A percentile compares a stretch with the other conserved stretches of the same genome.
Conservation (phyloP, 371 early-diverging fungal species). For the Globomyces sp. region DNA sequence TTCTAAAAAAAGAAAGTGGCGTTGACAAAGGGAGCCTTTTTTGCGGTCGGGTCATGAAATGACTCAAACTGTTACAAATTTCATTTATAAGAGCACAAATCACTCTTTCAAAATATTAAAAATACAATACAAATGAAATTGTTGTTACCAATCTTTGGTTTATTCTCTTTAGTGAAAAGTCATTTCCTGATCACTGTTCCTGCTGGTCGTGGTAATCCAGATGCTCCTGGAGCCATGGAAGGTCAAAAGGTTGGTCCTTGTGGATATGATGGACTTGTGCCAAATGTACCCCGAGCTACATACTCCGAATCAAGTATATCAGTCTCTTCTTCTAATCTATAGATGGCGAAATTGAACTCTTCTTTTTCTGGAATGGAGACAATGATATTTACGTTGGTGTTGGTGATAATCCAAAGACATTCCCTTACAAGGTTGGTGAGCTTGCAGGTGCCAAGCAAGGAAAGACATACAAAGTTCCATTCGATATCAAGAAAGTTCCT, state of each 20-base stretch:
- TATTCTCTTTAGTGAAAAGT: too few species aligned
- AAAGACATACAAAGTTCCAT: constrained; percentile 16
- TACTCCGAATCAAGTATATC: background rate
- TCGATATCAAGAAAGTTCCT: constrained; percentile 17
- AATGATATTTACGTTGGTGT: constrained; percentile 22
- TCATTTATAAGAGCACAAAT: too few species aligned
- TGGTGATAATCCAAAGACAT: constrained; percentile 20
- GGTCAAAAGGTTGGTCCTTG: background rate
- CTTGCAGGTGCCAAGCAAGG: constrained; percentile 5
- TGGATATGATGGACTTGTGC: background rate
- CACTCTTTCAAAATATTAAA: too few species aligned
- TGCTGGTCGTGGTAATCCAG: background rate
- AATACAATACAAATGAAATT: too few species aligned
- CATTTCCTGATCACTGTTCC: background rate
- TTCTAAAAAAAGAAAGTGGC: too few species aligned
- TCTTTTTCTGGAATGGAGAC: constrained; percentile 22
- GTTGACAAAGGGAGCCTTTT: too few species aligned
- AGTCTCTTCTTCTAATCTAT: background rate
- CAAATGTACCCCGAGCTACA: background rate
- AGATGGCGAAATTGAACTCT: background rate
- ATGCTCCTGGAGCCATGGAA: background rate
- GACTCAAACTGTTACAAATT: too few species aligned
- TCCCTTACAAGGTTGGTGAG: constrained; percentile 21
- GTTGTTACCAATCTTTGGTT: too few species aligned
- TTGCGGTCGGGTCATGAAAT: too few species aligned